Base-by-base conservation (phyloP, 2,329 filamentous ascomycete species). In the Monilinia vaccinii-corymbosi region DNA sequence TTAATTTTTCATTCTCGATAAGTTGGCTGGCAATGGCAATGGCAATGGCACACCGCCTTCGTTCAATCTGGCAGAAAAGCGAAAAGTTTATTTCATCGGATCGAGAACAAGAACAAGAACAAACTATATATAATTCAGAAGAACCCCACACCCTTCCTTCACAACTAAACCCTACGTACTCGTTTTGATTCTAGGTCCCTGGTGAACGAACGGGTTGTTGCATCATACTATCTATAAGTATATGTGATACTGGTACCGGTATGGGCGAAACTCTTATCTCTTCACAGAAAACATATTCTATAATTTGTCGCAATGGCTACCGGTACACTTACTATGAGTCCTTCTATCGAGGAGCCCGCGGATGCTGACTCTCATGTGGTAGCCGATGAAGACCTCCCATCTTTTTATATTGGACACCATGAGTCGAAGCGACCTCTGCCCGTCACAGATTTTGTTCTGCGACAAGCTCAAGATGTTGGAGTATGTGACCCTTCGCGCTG, bases 341-440 rank as follows among this genome's bases (percentile, higher is more conserved):
- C 51, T 23, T 53, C 45, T 44, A 25, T 44, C 45, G 51, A 25
- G 40, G 51, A 55, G 38, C 51, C 44, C 21, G 38, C 28, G 40
- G 38, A 55, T 50, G 51, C 59, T 51, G 67, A 68, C 36, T 46
- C 61, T 58, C 48, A 64, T 58, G 63, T 66, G 58, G 50, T 62
- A 25, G 51, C 63, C 21, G 66, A 72, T 42, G 71, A 72, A 28
- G 71, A 61, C 60, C 67, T 64, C 23, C 77, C 81, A 28, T 74
- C 77, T 13, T 89, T 91, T 70, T 88, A 86, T 68, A 78, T 91
- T 66, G 87, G 88, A 60, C 86, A 91, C 64, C 88, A 92, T 74
- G 86, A 91, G 70, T 85, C 85, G 8, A 77, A 76, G 56, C 78
- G 87, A 61, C 73, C 77, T 32, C 75, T 81, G 64, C 81, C 84